Evolutionary conservation across 257 asterid genomes (phyloP).

Genomic region (Linderniella brevidens): DNA sequence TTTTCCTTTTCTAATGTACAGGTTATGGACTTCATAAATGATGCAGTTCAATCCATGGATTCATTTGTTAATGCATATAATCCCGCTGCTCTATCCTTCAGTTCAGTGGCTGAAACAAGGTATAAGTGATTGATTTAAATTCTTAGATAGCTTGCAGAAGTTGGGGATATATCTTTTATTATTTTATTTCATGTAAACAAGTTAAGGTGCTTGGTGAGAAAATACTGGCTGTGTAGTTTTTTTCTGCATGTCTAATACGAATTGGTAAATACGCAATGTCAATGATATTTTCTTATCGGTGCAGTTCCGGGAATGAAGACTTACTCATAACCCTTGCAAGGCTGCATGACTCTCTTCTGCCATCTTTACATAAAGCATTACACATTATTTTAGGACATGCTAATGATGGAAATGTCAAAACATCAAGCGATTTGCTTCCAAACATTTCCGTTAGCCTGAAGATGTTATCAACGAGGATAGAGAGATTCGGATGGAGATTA

Average conservation of each 20-base stretch:
- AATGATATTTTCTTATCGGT: slow-evolving; percentile 12
- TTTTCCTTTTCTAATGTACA: slow-evolving; percentile 14
- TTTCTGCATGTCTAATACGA: background rate
- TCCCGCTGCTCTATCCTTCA: slow-evolving; percentile 59
- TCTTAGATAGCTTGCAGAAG: background rate
- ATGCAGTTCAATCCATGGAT: slow-evolving; percentile 75
- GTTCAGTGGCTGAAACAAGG: slow-evolving; percentile 69
- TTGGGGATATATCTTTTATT: background rate
- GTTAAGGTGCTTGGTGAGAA: slow-evolving; percentile 3
- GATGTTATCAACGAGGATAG: slow-evolving; percentile 52
- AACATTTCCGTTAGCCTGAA: slow-evolving; percentile 41
- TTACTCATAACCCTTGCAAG: slow-evolving; percentile 54
- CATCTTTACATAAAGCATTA: slow-evolving; percentile 56
- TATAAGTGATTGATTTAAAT: slow-evolving; percentile 11
- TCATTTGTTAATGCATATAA: slow-evolving; percentile 64
- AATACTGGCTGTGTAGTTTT: slow-evolving; percentile 2
- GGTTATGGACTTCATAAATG: slow-evolving; percentile 97
- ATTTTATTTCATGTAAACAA: background rate
- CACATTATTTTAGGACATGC: slow-evolving; percentile 22
- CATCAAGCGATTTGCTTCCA: slow-evolving; percentile 30
- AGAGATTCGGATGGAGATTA: slow-evolving; percentile 64
- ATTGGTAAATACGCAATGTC: background rate
- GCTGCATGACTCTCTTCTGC: slow-evolving; percentile 71
- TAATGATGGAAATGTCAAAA: slow-evolving; percentile 24
- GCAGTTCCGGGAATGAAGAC: slow-evolving; percentile 76